Percentiles rank a stretch among this genome's conserved stretches.
These are phyloP conservation scores for Millerozyma miso DNA, from an alignment of 805 yeast genomes.

Conservation along the genomic window DNA sequence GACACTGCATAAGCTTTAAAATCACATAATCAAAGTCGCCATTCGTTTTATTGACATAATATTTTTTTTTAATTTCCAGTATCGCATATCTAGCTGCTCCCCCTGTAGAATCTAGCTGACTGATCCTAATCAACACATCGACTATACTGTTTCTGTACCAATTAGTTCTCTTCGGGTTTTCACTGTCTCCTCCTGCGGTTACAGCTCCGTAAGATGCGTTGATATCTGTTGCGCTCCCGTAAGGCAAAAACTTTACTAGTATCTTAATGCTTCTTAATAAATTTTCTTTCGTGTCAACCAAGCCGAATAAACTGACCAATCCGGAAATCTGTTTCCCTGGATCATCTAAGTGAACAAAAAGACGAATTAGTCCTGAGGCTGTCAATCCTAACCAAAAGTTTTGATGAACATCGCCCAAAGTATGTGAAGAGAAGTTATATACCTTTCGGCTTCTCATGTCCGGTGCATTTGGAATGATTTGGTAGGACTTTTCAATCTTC, in stretches of 20 bases:
- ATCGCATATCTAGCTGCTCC: slow-evolving; percentile 29
- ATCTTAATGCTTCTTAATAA: slow-evolving; percentile 24
- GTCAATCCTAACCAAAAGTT: slow-evolving; percentile 58
- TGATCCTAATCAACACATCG: slow-evolving; percentile 46
- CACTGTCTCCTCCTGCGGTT: slow-evolving; percentile 21
- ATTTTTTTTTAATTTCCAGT: slow-evolving; percentile 20
- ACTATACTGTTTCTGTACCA: slow-evolving; percentile 49
- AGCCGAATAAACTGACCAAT: slow-evolving; percentile 44
- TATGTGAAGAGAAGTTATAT: slow-evolving; percentile 11
- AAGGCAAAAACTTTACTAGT: slow-evolving; percentile 43
- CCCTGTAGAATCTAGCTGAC: slow-evolving; percentile 34
- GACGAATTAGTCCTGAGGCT: slow-evolving; percentile 54
- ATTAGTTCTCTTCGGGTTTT: slow-evolving; percentile 18
- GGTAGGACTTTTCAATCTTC: slow-evolving; percentile 29
- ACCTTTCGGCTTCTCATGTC: slow-evolving; percentile 12
- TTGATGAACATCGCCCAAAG: slow-evolving; percentile 12
- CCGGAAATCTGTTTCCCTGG: slow-evolving; percentile 57
- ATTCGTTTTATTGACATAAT: slow-evolving; percentile 3
- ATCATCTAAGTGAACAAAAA: slow-evolving; percentile 49
- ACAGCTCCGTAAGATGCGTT: slow-evolving; percentile 26
- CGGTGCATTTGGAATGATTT: slow-evolving; percentile 14
- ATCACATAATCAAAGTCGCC: slow-evolving; percentile 23
- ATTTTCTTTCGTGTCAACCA: slow-evolving; percentile 20
- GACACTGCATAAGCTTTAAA: slow-evolving; percentile 20
- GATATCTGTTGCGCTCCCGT: slow-evolving; percentile 45